A percentile compares a stretch with the other conserved stretches of the same genome.
Evolutionary conservation across 495 filamentous ascomycete species (phyloP).

Genomic region (Lichina pygmaea): DNA sequence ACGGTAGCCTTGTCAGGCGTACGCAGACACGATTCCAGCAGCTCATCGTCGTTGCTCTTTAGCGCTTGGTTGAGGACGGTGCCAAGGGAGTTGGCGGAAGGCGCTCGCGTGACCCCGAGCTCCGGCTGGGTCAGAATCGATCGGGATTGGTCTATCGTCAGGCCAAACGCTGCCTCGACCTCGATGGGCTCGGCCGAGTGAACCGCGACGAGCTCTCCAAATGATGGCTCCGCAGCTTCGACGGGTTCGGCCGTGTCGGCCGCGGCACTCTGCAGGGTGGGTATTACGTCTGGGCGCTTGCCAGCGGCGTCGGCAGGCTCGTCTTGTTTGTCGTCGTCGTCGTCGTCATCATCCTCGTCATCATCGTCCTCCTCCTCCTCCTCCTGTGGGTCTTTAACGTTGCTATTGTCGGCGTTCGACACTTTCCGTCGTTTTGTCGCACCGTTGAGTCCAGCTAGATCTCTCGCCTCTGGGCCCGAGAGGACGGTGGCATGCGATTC

Average conservation of each 20-base stretch:
- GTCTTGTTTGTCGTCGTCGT: conserved; percentile 7
- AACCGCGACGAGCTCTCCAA: conserved; percentile 63
- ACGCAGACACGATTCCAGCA: conserved; percentile 81
- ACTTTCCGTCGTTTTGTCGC: conserved; percentile 26
- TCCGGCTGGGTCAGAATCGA: background rate
- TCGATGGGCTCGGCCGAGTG: conserved; percentile 45
- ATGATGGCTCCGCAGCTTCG: conserved; percentile 39
- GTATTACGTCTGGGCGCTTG: conserved; percentile 14
- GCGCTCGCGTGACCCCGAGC: conserved; percentile 18
- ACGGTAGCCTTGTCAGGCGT: conserved; percentile 46
- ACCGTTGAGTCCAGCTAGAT: conserved; percentile 14
- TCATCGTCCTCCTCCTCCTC: conserved; percentile 17
- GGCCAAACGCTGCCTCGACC: conserved; percentile 30
- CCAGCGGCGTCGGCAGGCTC: conserved; percentile 6
- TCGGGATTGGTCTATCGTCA: background rate
- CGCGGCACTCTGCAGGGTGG: background rate
- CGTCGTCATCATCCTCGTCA: conserved; percentile 18
- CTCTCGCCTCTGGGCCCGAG: conserved; percentile 7
- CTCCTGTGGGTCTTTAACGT: conserved; percentile 22
- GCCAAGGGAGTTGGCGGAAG: conserved; percentile 55
- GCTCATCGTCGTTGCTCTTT: conserved; percentile 60
- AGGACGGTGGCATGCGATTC: conserved; percentile 43
- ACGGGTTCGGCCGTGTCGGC: conserved; percentile 4
- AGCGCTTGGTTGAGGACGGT: conserved; percentile 83
- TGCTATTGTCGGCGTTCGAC: conserved; percentile 9